These are phyloP conservation scores for Fusarium veterinarium DNA, from an alignment of 2,329 filamentous ascomycete species.

Conservation along the genomic window DNA sequence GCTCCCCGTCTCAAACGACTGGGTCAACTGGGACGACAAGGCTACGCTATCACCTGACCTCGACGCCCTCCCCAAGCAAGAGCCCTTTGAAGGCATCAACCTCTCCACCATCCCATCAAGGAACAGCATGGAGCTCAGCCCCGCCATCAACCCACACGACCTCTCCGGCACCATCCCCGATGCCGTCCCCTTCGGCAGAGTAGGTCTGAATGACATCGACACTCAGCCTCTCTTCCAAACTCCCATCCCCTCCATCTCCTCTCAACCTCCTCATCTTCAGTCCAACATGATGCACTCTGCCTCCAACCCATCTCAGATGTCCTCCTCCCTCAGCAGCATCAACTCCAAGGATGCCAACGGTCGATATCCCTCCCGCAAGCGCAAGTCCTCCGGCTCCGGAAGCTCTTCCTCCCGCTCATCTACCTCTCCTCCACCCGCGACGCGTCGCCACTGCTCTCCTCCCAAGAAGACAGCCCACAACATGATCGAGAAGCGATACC, in stretches of 20 bases:
- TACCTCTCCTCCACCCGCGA: constrained; percentile 54
- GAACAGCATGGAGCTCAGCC: constrained; percentile 46
- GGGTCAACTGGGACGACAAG: constrained; percentile 46
- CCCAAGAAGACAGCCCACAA: constrained; percentile 93
- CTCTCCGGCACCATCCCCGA: constrained; percentile 42
- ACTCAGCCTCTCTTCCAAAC: constrained; percentile 45
- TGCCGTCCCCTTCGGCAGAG: constrained; percentile 43
- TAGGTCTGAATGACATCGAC: constrained; percentile 45
- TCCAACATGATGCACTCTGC: constrained; percentile 36
- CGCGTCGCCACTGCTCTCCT: constrained; percentile 45
- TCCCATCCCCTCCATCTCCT: constrained; percentile 43
- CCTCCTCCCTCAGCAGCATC: constrained; percentile 19
- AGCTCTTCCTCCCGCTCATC: constrained; percentile 49
- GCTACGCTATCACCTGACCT: constrained; percentile 44
- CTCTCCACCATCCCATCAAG: constrained; percentile 43
- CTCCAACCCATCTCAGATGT: constrained; percentile 37
- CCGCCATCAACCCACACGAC: constrained; percentile 45
- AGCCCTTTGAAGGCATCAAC: constrained; percentile 44
- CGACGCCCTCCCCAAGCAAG: constrained; percentile 44
- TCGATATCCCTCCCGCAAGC: constrained; percentile 47
- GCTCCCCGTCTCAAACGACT: constrained; percentile 45
- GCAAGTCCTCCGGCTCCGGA: constrained; percentile 49
- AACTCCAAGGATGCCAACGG: constrained; percentile 36
- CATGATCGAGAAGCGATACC: constrained; percentile 95
- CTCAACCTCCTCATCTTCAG: constrained; percentile 40